These are phyloP conservation scores for Avena eriantha DNA, from an alignment of 176 grass and related monocot species.

Conservation along the genomic window DNA sequence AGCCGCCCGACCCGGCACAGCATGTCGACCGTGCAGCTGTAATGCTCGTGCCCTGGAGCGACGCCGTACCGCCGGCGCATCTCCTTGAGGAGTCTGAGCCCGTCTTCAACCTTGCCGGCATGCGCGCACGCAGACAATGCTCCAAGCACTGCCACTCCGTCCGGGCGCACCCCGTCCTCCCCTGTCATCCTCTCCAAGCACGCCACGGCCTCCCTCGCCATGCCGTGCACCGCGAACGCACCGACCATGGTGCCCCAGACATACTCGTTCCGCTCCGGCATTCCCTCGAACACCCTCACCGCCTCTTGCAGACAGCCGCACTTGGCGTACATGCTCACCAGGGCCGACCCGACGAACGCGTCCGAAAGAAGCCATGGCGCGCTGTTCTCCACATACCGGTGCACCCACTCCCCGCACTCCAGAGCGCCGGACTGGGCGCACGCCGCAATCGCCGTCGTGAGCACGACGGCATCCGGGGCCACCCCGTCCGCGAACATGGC, in stretches of 20 bases:
- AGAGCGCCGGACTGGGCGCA: slow-evolving; percentile 73
- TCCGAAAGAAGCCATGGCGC: slow-evolving; percentile 46
- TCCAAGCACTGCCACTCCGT: slow-evolving; percentile 65
- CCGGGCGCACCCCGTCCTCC: slow-evolving; percentile 66
- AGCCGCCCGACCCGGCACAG: slow-evolving; percentile 76
- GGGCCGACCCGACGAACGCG: slow-evolving; percentile 71
- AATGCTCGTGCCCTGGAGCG: slow-evolving; percentile 68
- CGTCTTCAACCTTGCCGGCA: slow-evolving; percentile 64
- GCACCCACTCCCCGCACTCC: slow-evolving; percentile 66
- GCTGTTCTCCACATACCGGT: slow-evolving; percentile 53
- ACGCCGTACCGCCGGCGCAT: slow-evolving; percentile 61
- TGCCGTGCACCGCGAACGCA: slow-evolving; percentile 76
- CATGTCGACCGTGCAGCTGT: slow-evolving; percentile 87
- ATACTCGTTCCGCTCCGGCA: slow-evolving; percentile 73
- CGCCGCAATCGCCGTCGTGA: slow-evolving; percentile 66
- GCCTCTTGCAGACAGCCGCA: slow-evolving; percentile 73
- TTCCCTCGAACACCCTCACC: slow-evolving; percentile 61
- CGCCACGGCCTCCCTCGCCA: slow-evolving; percentile 42
- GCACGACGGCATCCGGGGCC: slow-evolving; percentile 66
- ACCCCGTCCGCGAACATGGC: slow-evolving; percentile 55
- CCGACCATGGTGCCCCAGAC: slow-evolving; percentile 86
- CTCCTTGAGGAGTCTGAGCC: slow-evolving; percentile 53
- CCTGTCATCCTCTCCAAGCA: slow-evolving; percentile 67
- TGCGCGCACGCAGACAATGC: slow-evolving; percentile 71
- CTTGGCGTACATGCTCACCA: slow-evolving; percentile 87